Percentiles rank a stretch among this genome's conserved stretches.
Evolutionary conservation across 2,329 filamentous ascomycete genomes (phyloP).

Genomic region (Aureobasidium sp.): DNA sequence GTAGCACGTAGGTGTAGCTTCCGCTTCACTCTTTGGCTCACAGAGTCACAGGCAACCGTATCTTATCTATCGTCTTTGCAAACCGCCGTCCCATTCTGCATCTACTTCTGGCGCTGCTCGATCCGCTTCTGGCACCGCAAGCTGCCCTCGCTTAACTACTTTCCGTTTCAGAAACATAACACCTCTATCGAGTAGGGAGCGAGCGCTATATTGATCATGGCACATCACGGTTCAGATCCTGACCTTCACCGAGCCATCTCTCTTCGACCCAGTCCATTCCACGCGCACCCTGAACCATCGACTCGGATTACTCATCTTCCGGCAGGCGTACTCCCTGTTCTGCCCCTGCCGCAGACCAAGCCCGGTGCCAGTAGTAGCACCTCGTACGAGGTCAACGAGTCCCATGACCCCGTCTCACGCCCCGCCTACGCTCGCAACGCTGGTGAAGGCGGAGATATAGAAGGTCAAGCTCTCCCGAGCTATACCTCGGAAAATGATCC

Average conservation of each 20-base stretch:
- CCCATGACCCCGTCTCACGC: conserved; percentile 29
- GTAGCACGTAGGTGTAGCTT: background rate
- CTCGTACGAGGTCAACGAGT: conserved; percentile 29
- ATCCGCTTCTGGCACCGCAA: background rate
- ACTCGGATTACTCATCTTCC: conserved; percentile 17
- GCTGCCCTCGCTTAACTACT: background rate
- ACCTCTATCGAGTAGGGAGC: background rate
- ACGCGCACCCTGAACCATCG: conserved; percentile 25
- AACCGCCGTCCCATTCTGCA: background rate
- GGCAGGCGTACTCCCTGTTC: conserved; percentile 18
- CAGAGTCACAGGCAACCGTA: background rate
- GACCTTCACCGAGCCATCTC: conserved; percentile 41
- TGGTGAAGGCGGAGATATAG: conserved; percentile 31
- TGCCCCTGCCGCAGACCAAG: conserved; percentile 21
- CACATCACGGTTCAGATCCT: conserved; percentile 30
- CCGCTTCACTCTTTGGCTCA: background rate
- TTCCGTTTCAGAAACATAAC: background rate
- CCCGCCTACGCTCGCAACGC: conserved; percentile 26
- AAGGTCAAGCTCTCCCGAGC: conserved; percentile 45
- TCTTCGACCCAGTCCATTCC: conserved; percentile 39
- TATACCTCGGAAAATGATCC: conserved; percentile 65
- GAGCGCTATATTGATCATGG: background rate
- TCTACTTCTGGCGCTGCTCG: background rate
- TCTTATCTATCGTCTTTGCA: background rate
- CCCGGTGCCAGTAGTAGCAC: conserved; percentile 27